Percentiles rank a stretch among this genome's conserved stretches.
Conservation (phyloP, 148 eudicot species). For the Dysphania ambrosioides region DNA sequence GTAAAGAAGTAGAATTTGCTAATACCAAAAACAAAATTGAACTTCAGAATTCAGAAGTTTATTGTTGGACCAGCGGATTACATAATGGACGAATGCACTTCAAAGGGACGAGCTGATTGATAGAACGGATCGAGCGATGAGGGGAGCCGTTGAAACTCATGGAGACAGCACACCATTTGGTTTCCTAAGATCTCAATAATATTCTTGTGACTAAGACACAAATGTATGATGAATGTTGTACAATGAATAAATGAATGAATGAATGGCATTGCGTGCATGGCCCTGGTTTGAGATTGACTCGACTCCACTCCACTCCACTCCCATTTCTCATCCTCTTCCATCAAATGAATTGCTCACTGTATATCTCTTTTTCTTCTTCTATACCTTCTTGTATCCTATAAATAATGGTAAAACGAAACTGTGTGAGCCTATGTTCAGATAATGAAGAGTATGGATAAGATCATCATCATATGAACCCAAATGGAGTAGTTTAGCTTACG, state of each 20-base stretch:
- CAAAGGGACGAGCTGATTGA: background rate
- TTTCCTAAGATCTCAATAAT: background rate
- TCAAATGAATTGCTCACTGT: conserved; percentile 10
- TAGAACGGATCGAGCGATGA: conserved; percentile 24
- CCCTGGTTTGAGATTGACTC: background rate
- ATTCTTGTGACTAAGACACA: conserved; percentile 4
- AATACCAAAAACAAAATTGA: background rate
- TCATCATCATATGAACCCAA: conserved; percentile 18
- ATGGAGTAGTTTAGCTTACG: conserved; percentile 26
- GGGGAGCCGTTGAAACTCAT: conserved; percentile 11
- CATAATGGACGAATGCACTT: background rate
- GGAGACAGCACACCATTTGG: background rate
- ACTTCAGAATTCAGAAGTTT: background rate
- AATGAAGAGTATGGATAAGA: conserved; percentile 18
- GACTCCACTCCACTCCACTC: conserved; percentile 19
- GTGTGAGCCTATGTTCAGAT: background rate
- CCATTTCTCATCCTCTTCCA: conserved; percentile 26
- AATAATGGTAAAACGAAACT: background rate
- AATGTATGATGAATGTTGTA: conserved; percentile 10
- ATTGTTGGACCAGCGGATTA: conserved; percentile 3
- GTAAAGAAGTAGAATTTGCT: no score
- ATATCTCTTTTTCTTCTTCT: conserved; percentile 18
- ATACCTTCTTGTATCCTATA: conserved; percentile 22
- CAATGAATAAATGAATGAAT: conserved; percentile 12
- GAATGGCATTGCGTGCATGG: conserved; percentile 5